Percentiles rank a stretch among this genome's conserved stretches.
phyloP scores from a whole-genome alignment of 495 filamentous ascomycete species.

The Penicillium malachiteum region DNA sequence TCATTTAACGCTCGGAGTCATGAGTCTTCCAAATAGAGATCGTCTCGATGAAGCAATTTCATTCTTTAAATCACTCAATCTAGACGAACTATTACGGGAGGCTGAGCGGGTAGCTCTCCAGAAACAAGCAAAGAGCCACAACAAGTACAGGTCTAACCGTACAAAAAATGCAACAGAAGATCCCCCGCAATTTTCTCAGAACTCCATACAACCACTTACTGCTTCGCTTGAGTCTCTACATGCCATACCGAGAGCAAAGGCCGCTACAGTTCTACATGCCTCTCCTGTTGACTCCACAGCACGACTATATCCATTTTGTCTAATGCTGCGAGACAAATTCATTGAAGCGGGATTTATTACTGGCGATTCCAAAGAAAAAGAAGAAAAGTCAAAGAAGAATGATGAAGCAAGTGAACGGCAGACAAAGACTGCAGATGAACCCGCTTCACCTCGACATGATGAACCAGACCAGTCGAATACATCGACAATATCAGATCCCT shows the following conservation, averaged over 20 bases:
- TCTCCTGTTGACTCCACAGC: constrained; percentile 55
- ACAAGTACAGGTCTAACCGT: neutral
- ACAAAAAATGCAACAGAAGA: neutral
- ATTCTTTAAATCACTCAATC: constrained; percentile 54
- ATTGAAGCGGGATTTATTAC: constrained; percentile 59
- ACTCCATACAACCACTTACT: constrained; percentile 15
- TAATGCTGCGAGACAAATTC: constrained; percentile 60
- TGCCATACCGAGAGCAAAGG: constrained; percentile 30
- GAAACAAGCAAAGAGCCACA: neutral
- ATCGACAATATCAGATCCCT: constrained; percentile 1
- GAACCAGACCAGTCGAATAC: neutral
- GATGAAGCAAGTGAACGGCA: neutral
- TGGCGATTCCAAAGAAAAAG: constrained; percentile 39
- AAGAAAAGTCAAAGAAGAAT: neutral
- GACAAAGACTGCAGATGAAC: neutral
- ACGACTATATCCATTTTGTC: constrained; percentile 62
- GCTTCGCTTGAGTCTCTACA: constrained; percentile 41
- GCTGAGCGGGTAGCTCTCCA: constrained; percentile 16
- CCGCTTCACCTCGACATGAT: neutral
- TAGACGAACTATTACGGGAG: constrained; percentile 47
- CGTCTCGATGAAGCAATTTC: constrained; percentile 57
- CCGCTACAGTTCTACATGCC: constrained; percentile 54
- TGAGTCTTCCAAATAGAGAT: constrained; percentile 64
- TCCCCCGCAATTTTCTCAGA: too few relatives aligned
- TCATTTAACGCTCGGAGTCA: constrained; percentile 84